phyloP scores from a whole-genome alignment of 73 alveolate genomes.

The Halteria grandinella region DNA sequence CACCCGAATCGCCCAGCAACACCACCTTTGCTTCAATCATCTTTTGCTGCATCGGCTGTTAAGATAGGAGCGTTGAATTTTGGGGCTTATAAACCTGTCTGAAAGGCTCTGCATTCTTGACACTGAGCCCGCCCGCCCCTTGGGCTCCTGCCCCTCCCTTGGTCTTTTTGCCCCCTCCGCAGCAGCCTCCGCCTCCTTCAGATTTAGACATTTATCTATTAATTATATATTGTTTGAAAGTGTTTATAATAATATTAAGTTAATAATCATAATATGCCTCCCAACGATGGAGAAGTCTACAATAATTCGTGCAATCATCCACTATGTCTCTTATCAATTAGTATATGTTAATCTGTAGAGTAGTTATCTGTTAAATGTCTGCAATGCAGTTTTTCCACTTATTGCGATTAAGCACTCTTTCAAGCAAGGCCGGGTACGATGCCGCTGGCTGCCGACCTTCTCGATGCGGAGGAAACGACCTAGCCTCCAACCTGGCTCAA shows the following conservation, averaged over 20 bases:
- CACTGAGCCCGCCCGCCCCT: background rate
- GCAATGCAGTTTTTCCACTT: too few relatives aligned
- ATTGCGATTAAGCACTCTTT: too few relatives aligned
- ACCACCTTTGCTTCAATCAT: constrained; percentile 66
- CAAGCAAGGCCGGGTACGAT: too few relatives aligned
- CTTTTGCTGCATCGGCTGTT: too few relatives aligned
- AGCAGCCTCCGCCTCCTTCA: constrained; percentile 49
- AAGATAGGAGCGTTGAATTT: background rate
- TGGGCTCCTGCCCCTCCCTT: background rate
- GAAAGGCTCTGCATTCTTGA: background rate
- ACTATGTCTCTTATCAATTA: background rate
- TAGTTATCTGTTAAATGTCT: background rate
- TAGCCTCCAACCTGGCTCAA: constrained; percentile 29
- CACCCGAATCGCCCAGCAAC: constrained; percentile 77
- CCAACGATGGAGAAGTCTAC: background rate
- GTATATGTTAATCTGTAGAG: background rate
- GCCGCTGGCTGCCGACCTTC: too few relatives aligned
- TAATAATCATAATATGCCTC: too few relatives aligned
- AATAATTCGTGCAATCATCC: constrained; percentile 25
- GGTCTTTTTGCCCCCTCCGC: constrained; percentile 41
- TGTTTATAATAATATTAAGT: too few relatives aligned
- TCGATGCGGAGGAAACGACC: too few relatives aligned
- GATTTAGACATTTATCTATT: background rate
- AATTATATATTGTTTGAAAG: too few relatives aligned
- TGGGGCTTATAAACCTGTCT: background rate